phyloP scores from a whole-genome alignment of 2,329 filamentous ascomycete genomes.

The Monilinia vaccinii-corymbosi region DNA sequence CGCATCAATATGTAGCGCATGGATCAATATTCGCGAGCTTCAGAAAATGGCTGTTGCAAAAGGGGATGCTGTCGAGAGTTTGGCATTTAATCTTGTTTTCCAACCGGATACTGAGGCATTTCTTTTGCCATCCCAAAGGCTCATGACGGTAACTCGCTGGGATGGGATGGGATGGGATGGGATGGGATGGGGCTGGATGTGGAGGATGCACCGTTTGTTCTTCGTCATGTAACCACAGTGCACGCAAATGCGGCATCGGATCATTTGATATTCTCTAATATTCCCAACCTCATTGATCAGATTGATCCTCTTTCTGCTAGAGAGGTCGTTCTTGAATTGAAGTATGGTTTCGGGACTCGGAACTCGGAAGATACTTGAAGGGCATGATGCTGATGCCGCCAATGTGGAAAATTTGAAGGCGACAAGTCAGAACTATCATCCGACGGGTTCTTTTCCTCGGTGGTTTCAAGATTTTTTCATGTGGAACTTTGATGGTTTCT shows the following conservation, averaged over 20 bases:
- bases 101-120: background rate
- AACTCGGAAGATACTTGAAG: background rate
- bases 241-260: background rate
- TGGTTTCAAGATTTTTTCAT: background rate
- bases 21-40: background rate
- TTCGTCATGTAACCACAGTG: background rate
- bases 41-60: background rate
- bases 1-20: background rate
- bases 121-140: background rate
- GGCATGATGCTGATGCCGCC: background rate
- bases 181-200: background rate
- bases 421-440: background rate
- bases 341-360: too few relatives aligned
- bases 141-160: background rate
- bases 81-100: background rate
- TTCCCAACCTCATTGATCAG: background rate
- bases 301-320: background rate
- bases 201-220: background rate
- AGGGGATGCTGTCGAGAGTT: background rate
- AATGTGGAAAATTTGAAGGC: background rate
- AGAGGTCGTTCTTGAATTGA: too few relatives aligned
- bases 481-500: background rate
- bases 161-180: too few relatives aligned
- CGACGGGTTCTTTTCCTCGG: background rate
- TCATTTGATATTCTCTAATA: background rate